phyloP scores from a whole-genome alignment of 805 yeast genomes.

The Yamadazyma endophytica region DNA sequence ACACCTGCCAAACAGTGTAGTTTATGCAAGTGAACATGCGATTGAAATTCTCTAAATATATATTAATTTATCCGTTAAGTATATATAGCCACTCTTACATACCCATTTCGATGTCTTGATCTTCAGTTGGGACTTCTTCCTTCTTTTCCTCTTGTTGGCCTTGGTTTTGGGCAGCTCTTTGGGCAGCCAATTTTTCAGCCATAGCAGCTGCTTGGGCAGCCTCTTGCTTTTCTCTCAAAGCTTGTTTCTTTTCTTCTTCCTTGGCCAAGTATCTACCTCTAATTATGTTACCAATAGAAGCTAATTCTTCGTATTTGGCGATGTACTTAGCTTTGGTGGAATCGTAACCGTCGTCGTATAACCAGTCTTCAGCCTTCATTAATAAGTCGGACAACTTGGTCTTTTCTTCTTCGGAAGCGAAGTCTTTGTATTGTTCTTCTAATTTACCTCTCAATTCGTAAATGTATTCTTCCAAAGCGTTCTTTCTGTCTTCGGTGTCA shows the following conservation, averaged over 20 bases:
- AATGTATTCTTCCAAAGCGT: slow-evolving; percentile 96
- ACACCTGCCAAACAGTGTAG: too few relatives aligned
- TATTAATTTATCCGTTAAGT: too few relatives aligned
- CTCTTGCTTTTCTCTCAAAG: slow-evolving; percentile 80
- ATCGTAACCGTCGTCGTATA: slow-evolving; percentile 96
- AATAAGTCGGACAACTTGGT: slow-evolving; percentile 67
- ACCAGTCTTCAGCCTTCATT: slow-evolving; percentile 93
- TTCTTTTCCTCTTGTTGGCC: slow-evolving; percentile 16
- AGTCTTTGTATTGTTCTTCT: slow-evolving; percentile 83
- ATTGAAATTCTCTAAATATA: neutral
- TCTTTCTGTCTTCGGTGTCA: slow-evolving; percentile 98
- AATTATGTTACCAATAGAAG: slow-evolving; percentile 89
- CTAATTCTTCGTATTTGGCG: slow-evolving; percentile 97
- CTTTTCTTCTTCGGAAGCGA: slow-evolving; percentile 91
- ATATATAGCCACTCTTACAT: too few relatives aligned
- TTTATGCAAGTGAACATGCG: too few relatives aligned
- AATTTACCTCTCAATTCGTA: slow-evolving; percentile 96
- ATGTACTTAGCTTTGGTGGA: slow-evolving; percentile 94
- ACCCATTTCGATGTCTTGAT: slow-evolving; percentile 33
- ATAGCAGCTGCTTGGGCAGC: slow-evolving; percentile 77
- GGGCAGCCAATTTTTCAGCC: slow-evolving; percentile 81
- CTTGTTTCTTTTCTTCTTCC: slow-evolving; percentile 93
- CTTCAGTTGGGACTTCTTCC: slow-evolving; percentile 20
- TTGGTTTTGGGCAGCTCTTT: slow-evolving; percentile 49
- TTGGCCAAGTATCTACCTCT: slow-evolving; percentile 92